phyloP scores from a whole-genome alignment of 1,284 basidiomycete species.

The Ustilago vetiveriae region DNA sequence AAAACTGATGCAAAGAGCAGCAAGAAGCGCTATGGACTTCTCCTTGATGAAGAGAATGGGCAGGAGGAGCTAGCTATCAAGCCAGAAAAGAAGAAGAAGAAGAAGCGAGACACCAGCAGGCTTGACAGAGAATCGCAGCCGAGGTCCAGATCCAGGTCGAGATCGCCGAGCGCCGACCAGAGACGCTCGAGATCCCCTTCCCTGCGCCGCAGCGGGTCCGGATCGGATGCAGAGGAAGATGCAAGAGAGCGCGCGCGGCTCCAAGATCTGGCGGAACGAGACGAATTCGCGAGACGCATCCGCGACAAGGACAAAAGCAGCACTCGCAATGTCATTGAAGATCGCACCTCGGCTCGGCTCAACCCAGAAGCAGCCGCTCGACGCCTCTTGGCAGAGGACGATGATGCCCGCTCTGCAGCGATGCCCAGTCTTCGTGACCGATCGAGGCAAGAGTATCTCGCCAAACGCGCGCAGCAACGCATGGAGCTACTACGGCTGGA shows the following conservation, averaged over 20 bases:
- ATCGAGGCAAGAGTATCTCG: constrained; percentile 85
- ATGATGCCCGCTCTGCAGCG: constrained; percentile 47
- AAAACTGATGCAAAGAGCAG: constrained; percentile 4
- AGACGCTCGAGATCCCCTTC: constrained; percentile 6
- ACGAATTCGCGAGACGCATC: constrained; percentile 90
- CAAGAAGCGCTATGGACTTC: constrained; percentile 57
- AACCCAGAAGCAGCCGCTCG: constrained; percentile 85
- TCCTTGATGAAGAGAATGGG: constrained; percentile 49
- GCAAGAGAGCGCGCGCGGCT: constrained; percentile 79
- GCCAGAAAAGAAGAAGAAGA: constrained; percentile 69
- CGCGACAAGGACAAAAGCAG: constrained; percentile 82
- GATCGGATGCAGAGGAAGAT: constrained; percentile 72
- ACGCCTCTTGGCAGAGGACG: constrained; percentile 73
- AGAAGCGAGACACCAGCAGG: constrained; percentile 80
- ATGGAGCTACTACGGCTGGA: constrained; percentile 92
- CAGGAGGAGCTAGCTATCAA: constrained; percentile 56
- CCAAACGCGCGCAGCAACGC: constrained; percentile 94
- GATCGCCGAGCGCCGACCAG: background rate
- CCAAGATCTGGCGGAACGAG: constrained; percentile 84
- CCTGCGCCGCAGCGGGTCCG: constrained; percentile 7
- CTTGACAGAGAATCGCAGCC: constrained; percentile 68
- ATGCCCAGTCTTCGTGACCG: constrained; percentile 60
- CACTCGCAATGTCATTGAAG: constrained; percentile 91
- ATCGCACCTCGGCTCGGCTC: constrained; percentile 73
- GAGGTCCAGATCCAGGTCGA: background rate